Percentiles rank a stretch among this genome's conserved stretches.
These are phyloP conservation scores for Boletus vermiculosoides DNA, from an alignment of 768 basidiomycete genomes.

Conservation along the genomic window DNA sequence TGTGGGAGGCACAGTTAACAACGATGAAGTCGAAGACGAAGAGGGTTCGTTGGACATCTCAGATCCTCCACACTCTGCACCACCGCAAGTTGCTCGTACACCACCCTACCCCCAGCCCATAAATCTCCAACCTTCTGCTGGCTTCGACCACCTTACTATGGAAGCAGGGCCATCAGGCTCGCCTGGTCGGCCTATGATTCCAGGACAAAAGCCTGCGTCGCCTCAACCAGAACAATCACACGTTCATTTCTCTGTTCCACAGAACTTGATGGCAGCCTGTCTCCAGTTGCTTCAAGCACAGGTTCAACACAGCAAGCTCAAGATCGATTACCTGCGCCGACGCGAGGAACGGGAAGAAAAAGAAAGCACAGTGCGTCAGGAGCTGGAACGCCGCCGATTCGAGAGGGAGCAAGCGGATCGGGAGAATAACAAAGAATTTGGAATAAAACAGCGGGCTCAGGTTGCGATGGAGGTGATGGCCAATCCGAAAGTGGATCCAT, in stretches of 20 bases:
- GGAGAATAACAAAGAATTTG: conserved; percentile 51
- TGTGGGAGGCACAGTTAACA: conserved; percentile 34
- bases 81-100: conserved; percentile 27
- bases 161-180: conserved; percentile 24
- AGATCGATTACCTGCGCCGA: conserved; percentile 64
- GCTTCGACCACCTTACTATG: conserved; percentile 15
- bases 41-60: conserved; percentile 46
- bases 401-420: conserved; percentile 59
- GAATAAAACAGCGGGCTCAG: conserved; percentile 60
- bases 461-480: conserved; percentile 65
- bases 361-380: conserved; percentile 50
- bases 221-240: conserved; percentile 40
- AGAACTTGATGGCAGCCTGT: conserved; percentile 54
- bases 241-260: conserved; percentile 52
- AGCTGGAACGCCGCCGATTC: conserved; percentile 50
- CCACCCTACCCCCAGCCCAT: conserved; percentile 23
- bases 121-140: conserved; percentile 10
- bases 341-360: conserved; percentile 70
- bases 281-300: conserved; percentile 65
- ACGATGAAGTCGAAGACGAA: conserved; percentile 54
- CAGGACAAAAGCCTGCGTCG: conserved; percentile 10
- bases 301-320: conserved; percentile 65
- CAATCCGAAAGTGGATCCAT: conserved; percentile 56
- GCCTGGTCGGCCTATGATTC: conserved; percentile 12
- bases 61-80: conserved; percentile 29